phyloP scores from a whole-genome alignment of 192 early-diverging fungal species.

The Umbelopsis vinacea region DNA sequence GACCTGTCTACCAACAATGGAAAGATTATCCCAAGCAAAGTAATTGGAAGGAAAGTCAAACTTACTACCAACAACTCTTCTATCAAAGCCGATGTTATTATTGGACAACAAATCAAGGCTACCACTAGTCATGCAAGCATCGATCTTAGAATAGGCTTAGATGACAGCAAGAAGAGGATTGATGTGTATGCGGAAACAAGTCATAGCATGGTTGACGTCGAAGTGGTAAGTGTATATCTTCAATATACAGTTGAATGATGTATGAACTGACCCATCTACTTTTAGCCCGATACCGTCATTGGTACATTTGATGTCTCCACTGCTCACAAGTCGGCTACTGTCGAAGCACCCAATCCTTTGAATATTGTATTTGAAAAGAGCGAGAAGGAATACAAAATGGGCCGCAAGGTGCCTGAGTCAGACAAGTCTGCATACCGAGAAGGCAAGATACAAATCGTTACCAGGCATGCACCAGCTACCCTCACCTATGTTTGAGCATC shows the following conservation, averaged over 20 bases:
- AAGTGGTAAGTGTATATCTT: not conserved
- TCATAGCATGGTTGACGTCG: not conserved
- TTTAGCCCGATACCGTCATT: not conserved
- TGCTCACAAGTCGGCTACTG: not conserved
- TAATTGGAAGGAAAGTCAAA: not conserved
- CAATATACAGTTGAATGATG: not conserved
- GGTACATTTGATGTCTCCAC: not conserved
- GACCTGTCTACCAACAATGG: not conserved
- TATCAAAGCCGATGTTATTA: not conserved
- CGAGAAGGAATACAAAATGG: not conserved
- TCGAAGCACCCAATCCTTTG: not conserved
- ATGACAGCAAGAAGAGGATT: not conserved
- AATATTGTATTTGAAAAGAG: constrained; percentile 14
- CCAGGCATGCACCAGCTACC: not conserved
- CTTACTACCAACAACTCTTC: not conserved
- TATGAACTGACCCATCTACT: not conserved
- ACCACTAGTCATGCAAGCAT: not conserved
- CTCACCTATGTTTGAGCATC: not conserved
- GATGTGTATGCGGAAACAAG: constrained; percentile 8
- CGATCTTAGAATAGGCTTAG: not conserved
- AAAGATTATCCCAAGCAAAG: not conserved
- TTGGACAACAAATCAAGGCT: not conserved
- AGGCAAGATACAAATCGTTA: not conserved
- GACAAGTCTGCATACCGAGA: not conserved
- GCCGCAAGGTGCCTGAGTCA: not conserved